These are phyloP conservation scores for Alliaria petiolata DNA, from an alignment of 345 rosid species.

Conservation along the genomic window DNA sequence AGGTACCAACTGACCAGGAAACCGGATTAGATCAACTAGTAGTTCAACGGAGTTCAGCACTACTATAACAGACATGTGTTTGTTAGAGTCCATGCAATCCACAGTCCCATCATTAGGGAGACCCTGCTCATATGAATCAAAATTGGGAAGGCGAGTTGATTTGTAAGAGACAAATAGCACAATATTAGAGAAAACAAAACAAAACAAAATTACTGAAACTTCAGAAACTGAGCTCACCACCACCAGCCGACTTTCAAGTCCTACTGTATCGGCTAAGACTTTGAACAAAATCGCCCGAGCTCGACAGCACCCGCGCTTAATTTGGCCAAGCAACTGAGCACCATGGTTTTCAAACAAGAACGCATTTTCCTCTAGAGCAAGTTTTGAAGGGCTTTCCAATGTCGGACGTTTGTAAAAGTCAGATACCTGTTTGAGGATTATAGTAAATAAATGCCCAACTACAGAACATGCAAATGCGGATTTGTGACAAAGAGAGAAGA, in stretches of 20 bases:
- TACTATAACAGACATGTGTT: conserved; percentile 89
- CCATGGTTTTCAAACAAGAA: conserved; percentile 66
- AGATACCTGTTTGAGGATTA: conserved; percentile 58
- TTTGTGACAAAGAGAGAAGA: conserved; percentile 6
- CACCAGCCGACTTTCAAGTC: conserved; percentile 86
- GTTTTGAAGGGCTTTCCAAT: conserved; percentile 84
- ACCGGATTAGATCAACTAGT: conserved; percentile 89
- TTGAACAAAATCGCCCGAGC: conserved; percentile 93
- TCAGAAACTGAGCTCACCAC: conserved; percentile 64
- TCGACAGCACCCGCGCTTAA: conserved; percentile 87
- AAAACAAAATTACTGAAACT: not conserved
- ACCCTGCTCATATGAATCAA: conserved; percentile 50
- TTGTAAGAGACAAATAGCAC: not conserved
- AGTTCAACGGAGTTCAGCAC: conserved; percentile 78
- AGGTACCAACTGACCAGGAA: conserved; percentile 93
- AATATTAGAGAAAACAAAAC: not conserved
- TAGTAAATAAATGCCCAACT: no score
- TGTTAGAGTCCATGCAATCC: conserved; percentile 73
- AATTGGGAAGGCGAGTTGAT: not conserved
- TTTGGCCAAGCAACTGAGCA: conserved; percentile 91
- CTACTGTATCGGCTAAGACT: conserved; percentile 92
- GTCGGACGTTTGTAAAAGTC: conserved; percentile 81
- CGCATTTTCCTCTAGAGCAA: conserved; percentile 63
- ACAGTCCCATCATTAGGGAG: conserved; percentile 87
- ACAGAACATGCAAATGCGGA: not conserved